Evolutionary conservation across 108 stramenopile genomes (phyloP), one percentile per base, ranked within the genome.

Genomic region (Mediolabrus comicus): DNA sequence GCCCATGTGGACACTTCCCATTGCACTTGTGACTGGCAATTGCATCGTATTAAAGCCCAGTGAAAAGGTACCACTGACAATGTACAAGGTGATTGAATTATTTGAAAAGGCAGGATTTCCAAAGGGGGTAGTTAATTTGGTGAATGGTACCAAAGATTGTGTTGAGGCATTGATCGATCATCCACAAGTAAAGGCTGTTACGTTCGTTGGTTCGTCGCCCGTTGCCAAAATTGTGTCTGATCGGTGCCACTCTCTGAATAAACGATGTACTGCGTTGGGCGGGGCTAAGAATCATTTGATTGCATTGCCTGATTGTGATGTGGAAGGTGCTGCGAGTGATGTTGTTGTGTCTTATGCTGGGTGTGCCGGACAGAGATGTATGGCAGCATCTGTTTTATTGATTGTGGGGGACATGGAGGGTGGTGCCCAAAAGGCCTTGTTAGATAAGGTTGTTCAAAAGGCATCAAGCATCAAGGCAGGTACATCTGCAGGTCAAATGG

Each of bases 241-340:
- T 12, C 79, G 88, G 7, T 94, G 92, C 71, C 84, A 83, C 13
- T 53, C 65, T 0, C 58, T 91, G 29, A 81, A 95, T 78, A 98
- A 97, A 73, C 88, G 95, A 28, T 92, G 94, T 38, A 93, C 92
- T 4, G 96, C 96, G 2, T 69, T 98, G 13, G 98, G 98, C 0
- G 98, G 98, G 14, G 98, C 98, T 22, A 96, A 98, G 89, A 98
- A 98, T 81, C 98, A 98, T 80, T 80, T 98, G 56, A 82, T 98
- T 29, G 96, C 96, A 0, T 73, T 98, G 71, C 87, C 87, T 6
- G 95, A 97, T 71, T 98, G 96, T 69, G 89, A 98, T 39, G 43
- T 89, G 6, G 90, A 88, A 25, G 70, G 84, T 9, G 87, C 97
- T 3, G 81, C 97, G 2, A 75, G 86, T 14, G 98, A 97, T 75